These are phyloP conservation scores for Aspergillus mulundensis DNA, from an alignment of 495 filamentous ascomycete genomes.

Conservation along the genomic window DNA sequence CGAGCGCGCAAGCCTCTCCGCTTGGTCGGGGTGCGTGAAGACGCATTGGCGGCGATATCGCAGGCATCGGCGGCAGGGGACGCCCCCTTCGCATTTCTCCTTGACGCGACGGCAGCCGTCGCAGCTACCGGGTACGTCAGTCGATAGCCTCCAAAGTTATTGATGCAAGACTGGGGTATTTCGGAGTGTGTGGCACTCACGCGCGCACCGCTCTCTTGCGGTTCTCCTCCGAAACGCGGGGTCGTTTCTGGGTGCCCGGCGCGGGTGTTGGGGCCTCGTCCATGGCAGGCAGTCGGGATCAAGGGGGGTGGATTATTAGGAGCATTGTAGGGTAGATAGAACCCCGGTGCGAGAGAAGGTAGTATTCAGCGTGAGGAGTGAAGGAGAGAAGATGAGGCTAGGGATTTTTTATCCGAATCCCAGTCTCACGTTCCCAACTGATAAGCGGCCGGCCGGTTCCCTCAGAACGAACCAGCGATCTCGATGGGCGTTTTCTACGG, in stretches of 20 bases:
- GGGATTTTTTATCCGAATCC: conserved; percentile 12
- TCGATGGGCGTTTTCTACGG: neutral
- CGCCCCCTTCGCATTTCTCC: conserved; percentile 50
- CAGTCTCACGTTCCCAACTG: neutral
- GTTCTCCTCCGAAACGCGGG: conserved; percentile 47
- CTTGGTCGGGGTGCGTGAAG: conserved; percentile 43
- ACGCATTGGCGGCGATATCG: conserved; percentile 47
- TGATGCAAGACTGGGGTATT: neutral
- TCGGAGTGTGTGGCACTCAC: conserved; percentile 20
- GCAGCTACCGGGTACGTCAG: conserved; percentile 27
- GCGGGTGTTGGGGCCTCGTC: conserved; percentile 28
- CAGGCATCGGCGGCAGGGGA: conserved; percentile 47
- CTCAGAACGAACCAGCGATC: neutral
- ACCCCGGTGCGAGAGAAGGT: neutral
- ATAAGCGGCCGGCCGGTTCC: conserved; percentile 9
- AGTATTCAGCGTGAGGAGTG: neutral
- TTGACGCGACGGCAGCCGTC: conserved; percentile 48
- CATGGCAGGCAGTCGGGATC: conserved; percentile 17
- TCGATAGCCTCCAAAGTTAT: neutral
- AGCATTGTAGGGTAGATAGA: conserved; percentile 17
- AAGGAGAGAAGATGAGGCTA: neutral
- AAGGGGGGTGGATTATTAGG: conserved; percentile 15
- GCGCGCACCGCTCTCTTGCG: conserved; percentile 48
- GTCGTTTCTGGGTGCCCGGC: conserved; percentile 39
- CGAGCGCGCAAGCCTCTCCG: conserved; percentile 33